Base-by-base conservation (phyloP, 2,329 filamentous ascomycete species). In the Pleomassaria siparia region DNA sequence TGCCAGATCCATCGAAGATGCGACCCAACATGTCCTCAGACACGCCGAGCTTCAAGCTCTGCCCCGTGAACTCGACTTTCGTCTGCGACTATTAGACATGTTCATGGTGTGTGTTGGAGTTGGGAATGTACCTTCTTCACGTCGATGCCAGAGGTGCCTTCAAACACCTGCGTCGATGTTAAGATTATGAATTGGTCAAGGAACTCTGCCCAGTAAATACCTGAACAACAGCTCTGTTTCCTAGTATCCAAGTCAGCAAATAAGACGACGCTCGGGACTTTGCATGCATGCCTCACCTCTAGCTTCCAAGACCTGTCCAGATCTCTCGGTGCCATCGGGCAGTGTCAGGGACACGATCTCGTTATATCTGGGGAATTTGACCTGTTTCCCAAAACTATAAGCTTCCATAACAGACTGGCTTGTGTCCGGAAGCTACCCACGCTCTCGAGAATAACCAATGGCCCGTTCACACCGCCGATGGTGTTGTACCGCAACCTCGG, bases 11-110 rank as follows among this genome's bases (percentile, higher is more conserved):
- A 78, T 99, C 91, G 71, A 99, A 99, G 74, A 97, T 91, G 79
- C 95, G 92, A 59, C 94, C 94, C 76, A 99, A 77, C 94, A 99
- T 99, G 79, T 99, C 94, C 78, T 99, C 95, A 43, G 94, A 97
- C 51, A 99, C 94, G 74, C 94, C 94, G 44, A 99, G 88, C 83
- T 97, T 97, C 79, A 99, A 79, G 78, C 89, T 97, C 78, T 96
- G 84, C 51, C 94, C 94, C 25, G 89, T 95, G 74, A 99, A 97
- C 73, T 99, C 89, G 73, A 99, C 92, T 81, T 88, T 95, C 46
- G 92, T 96, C 91, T 94, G 67, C 49, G 48, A 43, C 46, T 49
- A 63, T 66, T 46, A 65, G 58, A 46, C 32, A 24, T 43, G 24
- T 45, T 63, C 46, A 59, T 49, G 33, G 37, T 41, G 8, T 37